Base-by-base conservation (phyloP, 306 rosid species). In the Quercus agrifolia region DNA sequence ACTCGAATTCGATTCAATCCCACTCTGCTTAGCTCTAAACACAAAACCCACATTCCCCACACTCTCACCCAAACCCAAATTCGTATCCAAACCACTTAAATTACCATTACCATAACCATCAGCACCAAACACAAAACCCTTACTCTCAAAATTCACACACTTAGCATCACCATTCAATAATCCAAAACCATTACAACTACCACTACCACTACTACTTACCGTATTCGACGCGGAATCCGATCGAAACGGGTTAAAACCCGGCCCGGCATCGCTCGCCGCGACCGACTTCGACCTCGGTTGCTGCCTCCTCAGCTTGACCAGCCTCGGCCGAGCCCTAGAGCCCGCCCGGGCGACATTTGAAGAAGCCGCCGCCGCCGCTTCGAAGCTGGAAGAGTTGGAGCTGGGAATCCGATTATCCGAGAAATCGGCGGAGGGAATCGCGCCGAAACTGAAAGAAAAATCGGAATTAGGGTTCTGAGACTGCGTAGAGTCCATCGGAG, bases 281-380 rank as follows among this genome's bases (percentile, higher is more conserved):
- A 80, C 63, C 44, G 83, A 56, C 83, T 85, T 83, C 25, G 89
- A 79, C 90, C 88, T 87, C 27, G 77, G 81, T 21, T 77, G 85
- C 84, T 87, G 95, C 89, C 81, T 92, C 88, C 95, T 89, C 59
- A 80, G 79, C 84, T 94, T 94, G 73, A 28, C 75, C 14, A 91
- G 78, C 77, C 97, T 80, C 23, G 95, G 97, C 80, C 89, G 77
- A 46, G 90, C 30, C 81, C 92, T 30, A 18, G 74, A 69, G 54
- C 77, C 74, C 7, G 70, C 17, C 44, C 82, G 86, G 20, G 68
- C 20, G 17, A 51, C 62, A 17, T 44, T 67, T 5, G 71, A 69
- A 78, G 68, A 52, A 13, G 62, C 30, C 25, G 38, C 7, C 46
- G 33, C 30, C 69, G 27, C 61, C 38, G 67, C 75, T 14, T 49